Percentiles rank a stretch among this genome's conserved stretches.
Conservation (phyloP, 2,329 filamentous ascomycete species). For the Cladosporium cucumerinum region DNA sequence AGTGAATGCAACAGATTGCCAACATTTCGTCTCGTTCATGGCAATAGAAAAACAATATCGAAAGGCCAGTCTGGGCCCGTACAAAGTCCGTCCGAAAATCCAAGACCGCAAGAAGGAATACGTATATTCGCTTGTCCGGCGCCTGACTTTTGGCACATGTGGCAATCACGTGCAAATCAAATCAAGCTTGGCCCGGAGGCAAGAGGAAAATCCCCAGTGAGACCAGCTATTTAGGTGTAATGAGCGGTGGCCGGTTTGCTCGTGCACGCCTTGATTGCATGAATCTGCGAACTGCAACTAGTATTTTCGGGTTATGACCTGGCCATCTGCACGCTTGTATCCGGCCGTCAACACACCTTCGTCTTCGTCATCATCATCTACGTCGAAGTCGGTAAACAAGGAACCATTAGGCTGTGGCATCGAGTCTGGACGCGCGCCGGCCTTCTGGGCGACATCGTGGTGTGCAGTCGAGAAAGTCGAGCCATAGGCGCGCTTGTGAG, state of each 20-base stretch:
- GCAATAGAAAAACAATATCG: not conserved
- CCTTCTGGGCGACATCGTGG: constrained; percentile 16
- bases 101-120: not conserved
- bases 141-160: not conserved
- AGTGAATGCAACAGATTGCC: not conserved
- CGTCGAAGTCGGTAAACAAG: not conserved
- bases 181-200: not conserved
- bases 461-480: constrained; percentile 42
- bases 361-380: constrained; percentile 8
- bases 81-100: not conserved
- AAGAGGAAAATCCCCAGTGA: not conserved
- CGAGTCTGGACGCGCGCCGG: constrained; percentile 10
- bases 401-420: not conserved
- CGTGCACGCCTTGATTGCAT: constrained; percentile 10
- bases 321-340: constrained; percentile 13
- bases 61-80: not conserved
- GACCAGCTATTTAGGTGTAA: not conserved
- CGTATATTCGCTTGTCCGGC: not conserved
- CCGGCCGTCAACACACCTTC: constrained; percentile 11
- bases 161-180: not conserved
- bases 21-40: not conserved
- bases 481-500: constrained; percentile 46
- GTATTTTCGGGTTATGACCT: constrained; percentile 7
- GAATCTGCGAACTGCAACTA: constrained; percentile 9
- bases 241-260: not conserved